phyloP scores from a whole-genome alignment of 164 flowering plant species.

The Annona cherimola region DNA sequence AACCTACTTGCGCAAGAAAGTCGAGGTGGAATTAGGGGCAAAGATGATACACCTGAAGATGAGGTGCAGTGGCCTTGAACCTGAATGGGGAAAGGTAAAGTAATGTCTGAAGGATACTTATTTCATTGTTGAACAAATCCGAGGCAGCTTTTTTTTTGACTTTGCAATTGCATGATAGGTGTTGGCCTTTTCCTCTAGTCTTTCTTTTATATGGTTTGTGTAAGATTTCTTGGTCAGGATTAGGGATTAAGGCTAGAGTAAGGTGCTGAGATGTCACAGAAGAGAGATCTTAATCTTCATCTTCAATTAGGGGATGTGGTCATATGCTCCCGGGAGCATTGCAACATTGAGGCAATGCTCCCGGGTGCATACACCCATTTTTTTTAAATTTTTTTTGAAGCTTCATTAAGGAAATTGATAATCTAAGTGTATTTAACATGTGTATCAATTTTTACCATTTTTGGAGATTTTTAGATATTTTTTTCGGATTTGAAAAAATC shows the following conservation, averaged over 20 bases:
- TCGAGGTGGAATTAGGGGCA: constrained; percentile 78
- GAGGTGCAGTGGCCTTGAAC: constrained; percentile 73
- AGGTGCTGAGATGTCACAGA: neutral
- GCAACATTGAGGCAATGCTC: too few species aligned
- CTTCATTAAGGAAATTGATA: too few species aligned
- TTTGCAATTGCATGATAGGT: neutral
- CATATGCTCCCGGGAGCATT: neutral
- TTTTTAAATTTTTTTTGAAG: too few species aligned
- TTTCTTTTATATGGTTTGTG: neutral
- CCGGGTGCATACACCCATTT: too few species aligned
- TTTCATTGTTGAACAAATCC: neutral
- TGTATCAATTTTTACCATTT: too few species aligned
- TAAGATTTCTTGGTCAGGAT: neutral
- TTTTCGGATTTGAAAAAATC: too few species aligned
- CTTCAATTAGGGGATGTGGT: too few species aligned
- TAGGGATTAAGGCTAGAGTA: neutral
- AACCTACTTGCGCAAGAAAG: constrained; percentile 68
- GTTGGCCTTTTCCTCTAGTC: neutral
- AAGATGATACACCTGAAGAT: constrained; percentile 88
- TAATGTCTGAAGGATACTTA: neutral
- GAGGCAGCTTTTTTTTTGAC: neutral
- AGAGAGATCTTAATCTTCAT: neutral
- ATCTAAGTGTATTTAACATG: too few species aligned
- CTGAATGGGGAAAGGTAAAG: constrained; percentile 95
- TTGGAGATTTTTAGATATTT: too few species aligned